Conservation (phyloP, 331 rosid species). For the Stylosanthes scabra region DNA sequence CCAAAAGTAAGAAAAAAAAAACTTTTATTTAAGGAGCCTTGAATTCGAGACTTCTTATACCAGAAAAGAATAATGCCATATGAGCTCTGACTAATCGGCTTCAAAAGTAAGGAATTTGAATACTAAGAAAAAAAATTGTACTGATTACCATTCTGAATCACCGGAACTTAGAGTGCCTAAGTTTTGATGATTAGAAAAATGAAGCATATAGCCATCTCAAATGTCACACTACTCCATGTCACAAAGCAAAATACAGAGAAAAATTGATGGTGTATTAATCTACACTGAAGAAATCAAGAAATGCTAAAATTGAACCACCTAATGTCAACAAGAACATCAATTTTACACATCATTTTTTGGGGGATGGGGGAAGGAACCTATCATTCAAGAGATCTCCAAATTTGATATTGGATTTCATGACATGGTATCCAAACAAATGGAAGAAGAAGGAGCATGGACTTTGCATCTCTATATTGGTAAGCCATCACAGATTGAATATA, state of each 20-base stretch:
- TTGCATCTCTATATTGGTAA: conserved; percentile 24
- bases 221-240: conserved; percentile 44
- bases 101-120: no score
- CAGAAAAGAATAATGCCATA: no score
- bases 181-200: no score
- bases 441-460: neutral
- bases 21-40: no score
- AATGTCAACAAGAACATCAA: conserved; percentile 45
- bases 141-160: no score
- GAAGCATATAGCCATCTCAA: conserved; percentile 30
- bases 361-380: conserved; percentile 22
- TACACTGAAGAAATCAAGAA: conserved; percentile 56
- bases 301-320: conserved; percentile 50
- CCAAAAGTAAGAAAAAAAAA: no score
- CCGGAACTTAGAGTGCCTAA: no score
- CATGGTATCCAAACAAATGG: conserved; percentile 35
- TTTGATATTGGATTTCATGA: conserved; percentile 33
- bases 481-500: conserved; percentile 20
- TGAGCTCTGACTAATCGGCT: no score
- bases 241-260: conserved; percentile 48
- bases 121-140: no score
- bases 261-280: conserved; percentile 54
- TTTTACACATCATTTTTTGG: conserved; percentile 45
- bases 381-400: conserved; percentile 42
- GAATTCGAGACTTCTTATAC: no score